Conservation (phyloP, 495 filamentous ascomycete genomes). For the Trichoderma orchidacearum region DNA sequence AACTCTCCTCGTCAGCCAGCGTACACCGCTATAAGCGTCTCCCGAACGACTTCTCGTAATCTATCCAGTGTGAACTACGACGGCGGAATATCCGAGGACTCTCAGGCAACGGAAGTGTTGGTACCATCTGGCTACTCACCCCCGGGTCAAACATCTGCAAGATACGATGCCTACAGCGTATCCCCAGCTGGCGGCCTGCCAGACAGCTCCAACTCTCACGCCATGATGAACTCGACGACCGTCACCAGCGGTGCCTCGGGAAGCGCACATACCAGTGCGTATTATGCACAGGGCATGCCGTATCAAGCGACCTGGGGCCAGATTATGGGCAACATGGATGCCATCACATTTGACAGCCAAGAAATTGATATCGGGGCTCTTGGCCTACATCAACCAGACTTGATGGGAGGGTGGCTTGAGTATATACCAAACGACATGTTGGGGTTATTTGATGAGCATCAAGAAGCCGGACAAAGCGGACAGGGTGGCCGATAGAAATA, state of each 20-base stretch:
- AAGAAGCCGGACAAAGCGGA: not conserved
- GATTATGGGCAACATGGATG: constrained; percentile 25
- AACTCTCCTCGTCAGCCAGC: constrained; percentile 15
- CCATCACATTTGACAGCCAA: constrained; percentile 54
- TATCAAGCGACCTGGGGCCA: constrained; percentile 10
- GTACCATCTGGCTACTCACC: not conserved
- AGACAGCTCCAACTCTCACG: not conserved
- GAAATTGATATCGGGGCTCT: constrained; percentile 51
- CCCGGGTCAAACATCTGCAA: not conserved
- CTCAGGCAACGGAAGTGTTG: not conserved
- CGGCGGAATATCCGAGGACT: not conserved
- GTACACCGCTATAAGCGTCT: not conserved
- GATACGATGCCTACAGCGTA: constrained; percentile 17
- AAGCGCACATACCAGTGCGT: constrained; percentile 1
- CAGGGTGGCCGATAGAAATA: not conserved
- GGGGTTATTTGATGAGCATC: constrained; percentile 30
- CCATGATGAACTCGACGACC: not conserved
- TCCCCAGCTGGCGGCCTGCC: constrained; percentile 19
- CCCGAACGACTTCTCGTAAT: not conserved
- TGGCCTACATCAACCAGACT: constrained; percentile 18
- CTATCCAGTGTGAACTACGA: constrained; percentile 7
- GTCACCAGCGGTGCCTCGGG: not conserved
- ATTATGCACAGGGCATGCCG: constrained; percentile 4
- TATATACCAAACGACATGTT: constrained; percentile 53
- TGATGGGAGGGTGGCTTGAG: constrained; percentile 56